Percentiles rank a stretch among this genome's conserved stretches.
Conservation (phyloP, 1,139 yeast genomes). For the Candida labiduridarum region DNA sequence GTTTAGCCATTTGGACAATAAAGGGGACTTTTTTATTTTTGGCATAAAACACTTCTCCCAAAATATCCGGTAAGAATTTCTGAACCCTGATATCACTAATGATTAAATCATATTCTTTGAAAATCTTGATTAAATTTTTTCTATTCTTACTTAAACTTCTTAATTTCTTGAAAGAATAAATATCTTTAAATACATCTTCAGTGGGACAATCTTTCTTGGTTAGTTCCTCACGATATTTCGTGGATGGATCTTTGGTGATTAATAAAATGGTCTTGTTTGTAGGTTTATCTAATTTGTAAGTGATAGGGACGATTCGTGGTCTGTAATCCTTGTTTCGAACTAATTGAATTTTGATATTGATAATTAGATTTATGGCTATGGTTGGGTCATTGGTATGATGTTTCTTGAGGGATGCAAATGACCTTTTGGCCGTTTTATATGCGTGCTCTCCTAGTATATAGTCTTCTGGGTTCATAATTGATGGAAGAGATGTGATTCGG, state of each 20-base stretch:
- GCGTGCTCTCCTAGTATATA: slow-evolving; percentile 31
- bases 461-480: slow-evolving; percentile 5
- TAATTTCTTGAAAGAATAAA: slow-evolving; percentile 58
- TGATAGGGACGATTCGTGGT: slow-evolving; percentile 68
- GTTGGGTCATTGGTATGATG: slow-evolving; percentile 7
- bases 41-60: slow-evolving; percentile 59
- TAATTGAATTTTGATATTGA: slow-evolving; percentile 55
- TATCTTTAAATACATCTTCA: slow-evolving; percentile 59
- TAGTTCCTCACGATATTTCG: slow-evolving; percentile 51
- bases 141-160: slow-evolving; percentile 49
- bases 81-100: slow-evolving; percentile 68
- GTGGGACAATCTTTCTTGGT: slow-evolving; percentile 53
- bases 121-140: slow-evolving; percentile 43
- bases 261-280: slow-evolving; percentile 55
- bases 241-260: slow-evolving; percentile 70
- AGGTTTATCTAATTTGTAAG: slow-evolving; percentile 48
- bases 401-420: slow-evolving; percentile 26
- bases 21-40: slow-evolving; percentile 65
- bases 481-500: background rate
- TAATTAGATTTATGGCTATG: slow-evolving; percentile 46
- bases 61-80: slow-evolving; percentile 54
- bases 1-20: slow-evolving; percentile 65
- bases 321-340: slow-evolving; percentile 54
- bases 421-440: slow-evolving; percentile 23
- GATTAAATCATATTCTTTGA: slow-evolving; percentile 63